Evolutionary conservation across 2,329 filamentous ascomycete species (phyloP).

Genomic region (Cercospora sesami): DNA sequence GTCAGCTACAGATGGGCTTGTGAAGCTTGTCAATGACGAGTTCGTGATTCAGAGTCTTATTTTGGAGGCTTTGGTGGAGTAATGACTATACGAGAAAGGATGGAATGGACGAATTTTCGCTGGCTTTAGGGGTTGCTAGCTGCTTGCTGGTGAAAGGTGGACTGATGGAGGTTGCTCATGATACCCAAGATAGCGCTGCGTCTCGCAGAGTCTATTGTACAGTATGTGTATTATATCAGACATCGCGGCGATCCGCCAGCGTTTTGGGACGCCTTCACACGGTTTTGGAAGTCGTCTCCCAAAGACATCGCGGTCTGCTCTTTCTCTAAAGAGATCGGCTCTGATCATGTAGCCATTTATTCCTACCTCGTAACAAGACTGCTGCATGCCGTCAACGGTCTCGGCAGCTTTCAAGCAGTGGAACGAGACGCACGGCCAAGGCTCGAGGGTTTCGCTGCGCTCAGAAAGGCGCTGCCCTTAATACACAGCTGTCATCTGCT

Average conservation of each 20-base stretch:
- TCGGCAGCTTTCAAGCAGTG: background rate
- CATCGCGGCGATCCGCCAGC: background rate
- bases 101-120: background rate
- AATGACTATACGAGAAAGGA: slow-evolving; percentile 6
- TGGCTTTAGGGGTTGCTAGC: background rate
- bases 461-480: background rate
- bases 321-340: too few relatives aligned
- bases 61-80: slow-evolving; percentile 71
- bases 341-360: background rate
- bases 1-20: slow-evolving; percentile 48
- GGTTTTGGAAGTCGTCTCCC: background rate
- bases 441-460: background rate
- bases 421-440: background rate
- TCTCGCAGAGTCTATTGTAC: slow-evolving; percentile 5
- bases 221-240: slow-evolving; percentile 12
- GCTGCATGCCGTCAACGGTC: background rate
- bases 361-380: background rate
- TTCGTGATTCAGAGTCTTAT: slow-evolving; percentile 92
- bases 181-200: slow-evolving; percentile 2
- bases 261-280: background rate
- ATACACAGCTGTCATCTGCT: background rate
- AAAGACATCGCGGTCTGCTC: background rate
- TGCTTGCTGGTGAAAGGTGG: background rate
- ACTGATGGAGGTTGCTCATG: slow-evolving; percentile 1
- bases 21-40: slow-evolving; percentile 77